Percentiles rank a stretch among this genome's conserved stretches.
Conservation (phyloP, 2,329 filamentous ascomycete genomes). For the Myrmaecium sp. region DNA sequence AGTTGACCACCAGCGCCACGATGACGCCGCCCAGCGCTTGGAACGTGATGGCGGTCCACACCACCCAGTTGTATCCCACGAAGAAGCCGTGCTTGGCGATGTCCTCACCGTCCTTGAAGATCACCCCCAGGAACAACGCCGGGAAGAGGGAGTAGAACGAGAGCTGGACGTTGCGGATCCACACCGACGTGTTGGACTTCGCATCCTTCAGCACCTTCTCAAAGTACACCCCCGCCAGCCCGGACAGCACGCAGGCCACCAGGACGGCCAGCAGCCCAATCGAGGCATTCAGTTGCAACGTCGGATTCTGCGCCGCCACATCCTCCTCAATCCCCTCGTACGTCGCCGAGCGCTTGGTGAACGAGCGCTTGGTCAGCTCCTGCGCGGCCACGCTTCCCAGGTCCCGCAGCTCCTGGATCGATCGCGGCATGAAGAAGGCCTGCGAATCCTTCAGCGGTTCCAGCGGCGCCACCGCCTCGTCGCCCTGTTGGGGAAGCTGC, state of each 20-base stretch:
- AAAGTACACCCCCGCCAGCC: constrained; percentile 71
- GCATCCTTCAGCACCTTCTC: constrained; percentile 86
- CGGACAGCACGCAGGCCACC: constrained; percentile 62
- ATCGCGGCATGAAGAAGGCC: constrained; percentile 53
- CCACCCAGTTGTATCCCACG: constrained; percentile 80
- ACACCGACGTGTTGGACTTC: constrained; percentile 58
- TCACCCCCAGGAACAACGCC: constrained; percentile 67
- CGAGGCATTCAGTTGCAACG: constrained; percentile 60
- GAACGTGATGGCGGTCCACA: constrained; percentile 69
- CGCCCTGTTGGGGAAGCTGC: constrained; percentile 50
- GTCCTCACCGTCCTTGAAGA: constrained; percentile 72
- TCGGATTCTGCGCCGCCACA: constrained; percentile 31
- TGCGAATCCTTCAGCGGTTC: constrained; percentile 42
- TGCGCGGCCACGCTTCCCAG: constrained; percentile 34
- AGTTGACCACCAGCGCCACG: constrained; percentile 66
- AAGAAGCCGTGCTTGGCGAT: constrained; percentile 83
- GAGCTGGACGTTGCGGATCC: constrained; percentile 88
- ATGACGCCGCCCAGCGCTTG: constrained; percentile 75
- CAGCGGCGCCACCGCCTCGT: constrained; percentile 33
- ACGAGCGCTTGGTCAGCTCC: constrained; percentile 32
- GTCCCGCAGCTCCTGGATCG: constrained; percentile 59
- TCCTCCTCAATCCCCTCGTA: constrained; percentile 73
- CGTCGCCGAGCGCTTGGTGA: constrained; percentile 51
- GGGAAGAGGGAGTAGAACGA: constrained; percentile 90
- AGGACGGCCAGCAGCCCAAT: constrained; percentile 67